Base-by-base conservation (phyloP, 345 rosid species). In the Lepidium sativum region DNA sequence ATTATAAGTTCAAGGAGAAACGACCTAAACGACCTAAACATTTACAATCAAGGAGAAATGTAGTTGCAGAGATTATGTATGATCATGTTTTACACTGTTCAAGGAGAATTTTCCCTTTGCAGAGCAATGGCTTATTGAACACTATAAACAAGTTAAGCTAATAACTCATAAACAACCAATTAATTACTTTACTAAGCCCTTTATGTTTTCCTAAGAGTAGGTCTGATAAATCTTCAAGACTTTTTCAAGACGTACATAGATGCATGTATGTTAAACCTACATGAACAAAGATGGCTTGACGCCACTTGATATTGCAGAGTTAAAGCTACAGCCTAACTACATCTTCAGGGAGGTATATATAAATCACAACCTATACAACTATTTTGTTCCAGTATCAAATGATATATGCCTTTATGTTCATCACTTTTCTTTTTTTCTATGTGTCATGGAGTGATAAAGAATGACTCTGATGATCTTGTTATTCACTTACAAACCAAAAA, bases 111-210 rank as follows among this genome's bases (percentile, higher is more conserved):
- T 49, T 18, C 50, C 34, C 49, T 48, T 48, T 31, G 9, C 34
- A 9, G 35, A 57, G 40, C n/a, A 37, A 35, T 47, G 42, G 48
- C 11, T 43, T 48, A 18, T 31, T n/a, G 51, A 47, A 29, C 6
- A 25, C 29, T 48, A 17, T 18, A 29, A 57, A 57, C 14, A 58
- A 41, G 43, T 50, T 59, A 29, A n/a, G 40, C 35, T 48, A 48
- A 25, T 49, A 37, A 8, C 33, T 68, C 59, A 50, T 33, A 18
- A 17, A 31, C 31, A 50, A 51, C 7, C 53, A 51, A 53, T 42
- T 61, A 69, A 69, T 32, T 53, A 51, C 47, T 52, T 60, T 42
- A 52, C 74, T 51, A 50, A 8, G 2, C 42, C 27, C 2, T 32
- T 34, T 17, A 59, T 32, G 17, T 2, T 33, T 38, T 60, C 45